phyloP scores from a whole-genome alignment of 345 rosid genomes.

The Rhodamnia argentea region DNA sequence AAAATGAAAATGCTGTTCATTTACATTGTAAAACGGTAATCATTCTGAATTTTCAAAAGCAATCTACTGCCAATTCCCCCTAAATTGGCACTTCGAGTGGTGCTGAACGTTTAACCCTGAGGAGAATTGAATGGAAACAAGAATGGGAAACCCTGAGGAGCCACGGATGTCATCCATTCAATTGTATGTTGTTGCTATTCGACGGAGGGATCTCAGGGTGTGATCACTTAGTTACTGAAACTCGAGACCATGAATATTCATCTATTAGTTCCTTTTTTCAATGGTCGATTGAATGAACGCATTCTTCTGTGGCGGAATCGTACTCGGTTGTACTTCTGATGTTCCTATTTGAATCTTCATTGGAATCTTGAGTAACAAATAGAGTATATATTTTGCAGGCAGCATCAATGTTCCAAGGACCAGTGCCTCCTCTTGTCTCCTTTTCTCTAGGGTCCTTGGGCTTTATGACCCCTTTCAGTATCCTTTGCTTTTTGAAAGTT shows the following conservation, averaged over 20 bases:
- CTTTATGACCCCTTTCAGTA: conserved; percentile 99
- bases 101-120: not conserved
- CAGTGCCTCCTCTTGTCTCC: conserved; percentile 93
- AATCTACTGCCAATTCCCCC: not conserved
- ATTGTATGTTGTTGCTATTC: not conserved
- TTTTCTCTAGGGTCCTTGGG: conserved; percentile 95
- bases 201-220: not conserved
- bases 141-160: not conserved
- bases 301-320: not conserved
- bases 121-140: too few species aligned
- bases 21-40: not conserved
- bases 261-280: not conserved
- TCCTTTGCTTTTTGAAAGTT: conserved; percentile 23
- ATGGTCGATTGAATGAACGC: not conserved
- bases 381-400: conserved; percentile 40
- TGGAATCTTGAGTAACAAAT: not conserved
- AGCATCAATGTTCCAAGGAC: conserved; percentile 94
- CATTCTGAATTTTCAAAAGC: not conserved
- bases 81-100: not conserved
- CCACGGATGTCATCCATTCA: not conserved
- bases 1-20: not conserved
- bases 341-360: not conserved
- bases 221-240: not conserved
- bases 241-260: not conserved
- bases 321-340: not conserved